Percentiles rank a stretch among this genome's conserved stretches.
These are phyloP conservation scores for Mycena olivaceomarginata DNA, from an alignment of 768 basidiomycete genomes.

Conservation along the genomic window DNA sequence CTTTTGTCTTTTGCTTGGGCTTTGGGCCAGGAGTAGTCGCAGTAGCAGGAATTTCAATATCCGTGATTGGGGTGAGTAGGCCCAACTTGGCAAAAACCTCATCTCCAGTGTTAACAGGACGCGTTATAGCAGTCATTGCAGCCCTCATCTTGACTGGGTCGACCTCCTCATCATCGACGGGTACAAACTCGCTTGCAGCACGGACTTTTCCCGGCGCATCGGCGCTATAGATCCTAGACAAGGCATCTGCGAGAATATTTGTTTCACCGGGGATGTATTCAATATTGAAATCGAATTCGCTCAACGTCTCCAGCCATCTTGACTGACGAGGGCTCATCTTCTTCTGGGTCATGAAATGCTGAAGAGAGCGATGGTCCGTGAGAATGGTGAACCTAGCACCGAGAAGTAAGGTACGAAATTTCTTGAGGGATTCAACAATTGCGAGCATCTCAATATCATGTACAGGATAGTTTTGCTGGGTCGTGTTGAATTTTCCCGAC, in stretches of 20 bases:
- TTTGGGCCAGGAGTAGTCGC: neutral
- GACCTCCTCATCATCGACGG: neutral
- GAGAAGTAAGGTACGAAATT: constrained; percentile 53
- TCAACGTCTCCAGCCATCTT: constrained; percentile 58
- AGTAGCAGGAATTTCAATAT: neutral
- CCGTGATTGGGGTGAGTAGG: neutral
- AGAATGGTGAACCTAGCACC: constrained; percentile 54
- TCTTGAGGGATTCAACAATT: constrained; percentile 57
- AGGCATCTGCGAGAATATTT: constrained; percentile 56
- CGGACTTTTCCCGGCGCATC: constrained; percentile 37
- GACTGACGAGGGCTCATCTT: constrained; percentile 58
- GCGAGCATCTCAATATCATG: constrained; percentile 55
- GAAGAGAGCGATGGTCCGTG: constrained; percentile 56
- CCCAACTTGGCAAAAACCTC: constrained; percentile 6
- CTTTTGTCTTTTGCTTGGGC: neutral
- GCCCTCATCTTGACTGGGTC: neutral
- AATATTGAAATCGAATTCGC: constrained; percentile 41
- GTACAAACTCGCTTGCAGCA: constrained; percentile 31
- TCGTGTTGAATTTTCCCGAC: constrained; percentile 57
- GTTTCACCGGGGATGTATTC: constrained; percentile 48
- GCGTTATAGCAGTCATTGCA: constrained; percentile 5
- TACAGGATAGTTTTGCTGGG: constrained; percentile 61
- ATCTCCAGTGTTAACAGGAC: constrained; percentile 12
- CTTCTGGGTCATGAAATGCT: constrained; percentile 54
- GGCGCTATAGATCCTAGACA: constrained; percentile 49